Base-by-base conservation (phyloP, 305 asterid genomes). In the Rubia peregrina region DNA sequence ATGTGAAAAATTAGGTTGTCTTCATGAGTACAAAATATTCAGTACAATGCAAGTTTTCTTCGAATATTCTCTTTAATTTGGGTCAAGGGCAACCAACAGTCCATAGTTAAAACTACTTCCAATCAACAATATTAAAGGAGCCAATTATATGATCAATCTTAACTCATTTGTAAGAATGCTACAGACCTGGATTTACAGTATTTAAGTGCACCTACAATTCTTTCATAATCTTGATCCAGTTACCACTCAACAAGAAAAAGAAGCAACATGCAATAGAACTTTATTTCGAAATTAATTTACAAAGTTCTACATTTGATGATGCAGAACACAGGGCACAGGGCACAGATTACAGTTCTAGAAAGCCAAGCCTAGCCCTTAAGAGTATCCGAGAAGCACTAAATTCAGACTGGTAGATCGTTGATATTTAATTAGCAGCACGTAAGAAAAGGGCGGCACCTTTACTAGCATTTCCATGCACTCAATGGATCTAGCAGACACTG, bases 401-500 rank as follows among this genome's bases (percentile, higher is more conserved):
- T 42, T 9, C 56, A 67, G 6, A 44, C 44, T 43, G 64, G 17
- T 59, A 22, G 16, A 59, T 19, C 24, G 19, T 56, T 0, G 13
- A 19, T 56, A n/a, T 13, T 67, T 14, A 14, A 46, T 14, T 8
- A 53, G 9, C 57, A 49, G 46, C 55, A 57, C n/a, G 40, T 12
- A 43, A 70, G 60, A 57, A 60, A 22, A 43, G 36, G 44, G 7
- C 14, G 19, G 41, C 16, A 74, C 77, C 77, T 74, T 74, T n/a
- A 74, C 57, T 7, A 74, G 40, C 63, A 74, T 65, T 11, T 74
- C 77, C 68, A 61, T 33, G 73, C 77, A 74, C 43, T 60, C 69
- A 9, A n/a, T 12, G 22, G 77, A 74, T 9, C 43, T n/a, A 42
- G 46, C 64, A 2, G 5, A 21, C 7, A 61, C 36, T 10, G 77